Evolutionary conservation across 495 filamentous ascomycete genomes (phyloP).

Genomic region (Neurospora sp.): DNA sequence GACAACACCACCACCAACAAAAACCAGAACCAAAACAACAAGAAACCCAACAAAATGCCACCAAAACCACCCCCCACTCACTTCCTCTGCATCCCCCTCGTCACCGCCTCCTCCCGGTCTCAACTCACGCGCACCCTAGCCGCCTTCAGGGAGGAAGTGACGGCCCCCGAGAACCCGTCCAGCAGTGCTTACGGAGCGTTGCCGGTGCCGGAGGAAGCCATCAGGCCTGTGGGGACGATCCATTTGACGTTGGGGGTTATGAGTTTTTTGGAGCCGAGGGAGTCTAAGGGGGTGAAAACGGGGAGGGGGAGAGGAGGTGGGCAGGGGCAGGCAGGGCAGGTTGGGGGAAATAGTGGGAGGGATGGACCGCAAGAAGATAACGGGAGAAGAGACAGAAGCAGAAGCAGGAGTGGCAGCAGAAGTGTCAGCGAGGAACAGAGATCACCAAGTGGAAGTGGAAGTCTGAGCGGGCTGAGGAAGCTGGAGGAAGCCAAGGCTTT

Average conservation of each 20-base stretch:
- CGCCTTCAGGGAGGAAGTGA: constrained; percentile 49
- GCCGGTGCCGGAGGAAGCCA: constrained; percentile 44
- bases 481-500: constrained; percentile 49
- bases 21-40: neutral
- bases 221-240: constrained; percentile 69
- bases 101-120: constrained; percentile 48
- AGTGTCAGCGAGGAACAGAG: neutral
- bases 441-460: neutral
- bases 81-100: constrained; percentile 78
- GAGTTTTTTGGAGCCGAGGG: constrained; percentile 45
- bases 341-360: neutral
- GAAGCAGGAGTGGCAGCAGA: neutral
- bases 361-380: neutral
- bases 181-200: constrained; percentile 14
- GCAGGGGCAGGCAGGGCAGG: neutral
- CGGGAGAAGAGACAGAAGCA: neutral
- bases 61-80: constrained; percentile 52
- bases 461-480: neutral
- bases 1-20: neutral
- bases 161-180: constrained; percentile 4
- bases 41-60: constrained; percentile 4
- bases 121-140: constrained; percentile 53
- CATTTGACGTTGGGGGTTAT: constrained; percentile 86
- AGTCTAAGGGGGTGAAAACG: no score
- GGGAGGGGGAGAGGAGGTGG: no score